These are phyloP conservation scores for Rosa multiflora DNA, from an alignment of 306 rosid genomes.

Conservation along the genomic window DNA sequence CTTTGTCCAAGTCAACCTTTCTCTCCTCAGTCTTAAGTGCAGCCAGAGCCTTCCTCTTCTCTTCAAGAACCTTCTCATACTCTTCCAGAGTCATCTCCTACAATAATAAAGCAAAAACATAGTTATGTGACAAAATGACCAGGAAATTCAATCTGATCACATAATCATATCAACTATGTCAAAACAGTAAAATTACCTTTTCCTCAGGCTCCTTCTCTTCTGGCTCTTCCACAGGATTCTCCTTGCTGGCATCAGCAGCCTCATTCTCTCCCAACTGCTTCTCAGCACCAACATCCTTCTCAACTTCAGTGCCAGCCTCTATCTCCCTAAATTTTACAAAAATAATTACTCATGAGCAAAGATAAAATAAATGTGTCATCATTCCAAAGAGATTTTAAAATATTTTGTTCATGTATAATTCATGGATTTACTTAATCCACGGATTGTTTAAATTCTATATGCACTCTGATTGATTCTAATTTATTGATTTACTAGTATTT, in stretches of 20 bases:
- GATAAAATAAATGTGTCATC: not conserved
- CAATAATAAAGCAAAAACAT: not conserved
- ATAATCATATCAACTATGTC: not conserved
- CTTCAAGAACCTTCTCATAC: conserved; percentile 83
- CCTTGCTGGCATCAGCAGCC: conserved; percentile 64
- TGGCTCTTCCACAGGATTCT: conserved; percentile 51
- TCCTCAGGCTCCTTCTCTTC: conserved; percentile 89
- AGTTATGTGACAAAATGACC: not conserved
- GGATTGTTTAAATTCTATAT: too few relatives aligned
- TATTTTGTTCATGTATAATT: too few relatives aligned
- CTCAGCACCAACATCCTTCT: conserved; percentile 64
- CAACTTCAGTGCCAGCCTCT: conserved; percentile 57
- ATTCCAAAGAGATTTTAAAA: not conserved
- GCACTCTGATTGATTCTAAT: too few relatives aligned
- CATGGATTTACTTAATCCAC: too few relatives aligned
- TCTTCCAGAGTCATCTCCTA: conserved; percentile 98
- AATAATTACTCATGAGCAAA: not conserved
- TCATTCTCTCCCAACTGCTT: conserved; percentile 59
- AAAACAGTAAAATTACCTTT: conserved; percentile 45
- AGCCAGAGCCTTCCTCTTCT: conserved; percentile 74
- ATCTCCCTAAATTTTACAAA: conserved; percentile 41
- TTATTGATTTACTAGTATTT: too few relatives aligned
- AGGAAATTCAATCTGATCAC: not conserved
- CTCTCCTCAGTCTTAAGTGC: conserved; percentile 67
- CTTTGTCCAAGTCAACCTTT: conserved; percentile 72